phyloP scores from a whole-genome alignment of 2,329 filamentous ascomycete species.

The Cladosporium sp. region DNA sequence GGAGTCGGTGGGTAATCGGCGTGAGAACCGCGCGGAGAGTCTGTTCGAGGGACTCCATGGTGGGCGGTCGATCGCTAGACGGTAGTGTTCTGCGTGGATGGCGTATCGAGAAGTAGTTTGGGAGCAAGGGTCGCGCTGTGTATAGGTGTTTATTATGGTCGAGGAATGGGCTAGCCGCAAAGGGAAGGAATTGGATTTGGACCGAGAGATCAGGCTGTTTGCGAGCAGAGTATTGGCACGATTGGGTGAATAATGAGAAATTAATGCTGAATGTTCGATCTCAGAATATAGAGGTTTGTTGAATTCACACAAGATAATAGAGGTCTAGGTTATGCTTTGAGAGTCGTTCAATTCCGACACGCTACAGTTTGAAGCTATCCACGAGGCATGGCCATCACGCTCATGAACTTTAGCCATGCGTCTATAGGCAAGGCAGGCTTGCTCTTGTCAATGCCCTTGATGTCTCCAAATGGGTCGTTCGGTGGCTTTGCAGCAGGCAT shows the following conservation, averaged over 20 bases:
- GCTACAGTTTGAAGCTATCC: background rate
- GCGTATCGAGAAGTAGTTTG: background rate
- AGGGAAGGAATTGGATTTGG: background rate
- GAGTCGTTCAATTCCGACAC: background rate
- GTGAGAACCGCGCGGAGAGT: slow-evolving; percentile 45
- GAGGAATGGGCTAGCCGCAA: slow-evolving; percentile 10
- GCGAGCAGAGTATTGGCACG: background rate
- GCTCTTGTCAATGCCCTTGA: slow-evolving; percentile 8
- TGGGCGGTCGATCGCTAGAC: slow-evolving; percentile 17
- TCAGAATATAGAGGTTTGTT: background rate
- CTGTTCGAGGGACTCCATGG: slow-evolving; percentile 48
- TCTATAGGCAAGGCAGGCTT: slow-evolving; percentile 13
- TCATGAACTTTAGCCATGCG: slow-evolving; percentile 15
- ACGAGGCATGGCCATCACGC: slow-evolving; percentile 5
- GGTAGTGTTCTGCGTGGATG: background rate
- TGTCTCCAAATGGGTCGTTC: background rate
- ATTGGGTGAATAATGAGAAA: background rate
- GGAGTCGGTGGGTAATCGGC: slow-evolving; percentile 53
- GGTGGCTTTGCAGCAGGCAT: slow-evolving; percentile 13
- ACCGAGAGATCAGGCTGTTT: background rate
- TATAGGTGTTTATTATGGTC: slow-evolving; percentile 9
- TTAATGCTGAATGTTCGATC: background rate
- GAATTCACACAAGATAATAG: background rate
- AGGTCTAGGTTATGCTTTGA: background rate
- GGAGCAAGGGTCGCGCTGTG: background rate